phyloP scores from a whole-genome alignment of 208 protist species.

The Angomonas ambiguus region DNA sequence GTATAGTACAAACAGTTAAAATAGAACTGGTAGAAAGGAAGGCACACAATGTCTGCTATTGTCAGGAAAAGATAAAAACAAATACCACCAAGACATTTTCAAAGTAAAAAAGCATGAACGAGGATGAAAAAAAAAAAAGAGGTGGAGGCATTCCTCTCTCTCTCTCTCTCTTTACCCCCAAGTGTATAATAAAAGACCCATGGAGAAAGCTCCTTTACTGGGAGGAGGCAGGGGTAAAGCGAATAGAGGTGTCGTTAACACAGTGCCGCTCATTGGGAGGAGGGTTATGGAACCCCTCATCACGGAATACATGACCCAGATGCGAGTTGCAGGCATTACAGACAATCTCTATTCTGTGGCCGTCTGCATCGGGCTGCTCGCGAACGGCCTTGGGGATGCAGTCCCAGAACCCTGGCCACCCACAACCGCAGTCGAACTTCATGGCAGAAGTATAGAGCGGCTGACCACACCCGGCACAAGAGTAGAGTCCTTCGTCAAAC shows the following conservation, averaged over 20 bases:
- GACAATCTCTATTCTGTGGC: conserved; percentile 83
- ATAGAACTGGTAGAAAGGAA: too few species aligned
- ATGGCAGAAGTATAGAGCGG: conserved; percentile 80
- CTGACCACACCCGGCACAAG: conserved; percentile 73
- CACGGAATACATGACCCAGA: conserved; percentile 91
- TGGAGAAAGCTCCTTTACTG: neutral
- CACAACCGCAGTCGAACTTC: conserved; percentile 87
- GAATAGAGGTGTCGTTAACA: conserved; percentile 78
- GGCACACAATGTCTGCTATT: too few species aligned
- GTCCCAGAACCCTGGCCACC: conserved; percentile 88
- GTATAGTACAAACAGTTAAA: neutral
- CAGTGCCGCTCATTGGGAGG: conserved; percentile 91
- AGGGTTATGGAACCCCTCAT: conserved; percentile 83
- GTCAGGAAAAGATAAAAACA: conserved; percentile 1
- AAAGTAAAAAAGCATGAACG: neutral
- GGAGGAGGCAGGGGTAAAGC: conserved; percentile 29
- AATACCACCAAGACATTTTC: neutral
- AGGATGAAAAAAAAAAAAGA: neutral
- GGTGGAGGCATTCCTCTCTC: neutral
- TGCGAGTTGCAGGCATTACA: conserved; percentile 91
- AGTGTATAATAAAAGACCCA: neutral
- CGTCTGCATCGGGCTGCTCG: conserved; percentile 69
- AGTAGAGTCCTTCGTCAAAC: conserved; percentile 67
- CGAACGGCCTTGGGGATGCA: conserved; percentile 71
- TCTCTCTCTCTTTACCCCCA: neutral